These are phyloP conservation scores for Cubamyces sp. DNA, from an alignment of 768 basidiomycete genomes.

Conservation along the genomic window DNA sequence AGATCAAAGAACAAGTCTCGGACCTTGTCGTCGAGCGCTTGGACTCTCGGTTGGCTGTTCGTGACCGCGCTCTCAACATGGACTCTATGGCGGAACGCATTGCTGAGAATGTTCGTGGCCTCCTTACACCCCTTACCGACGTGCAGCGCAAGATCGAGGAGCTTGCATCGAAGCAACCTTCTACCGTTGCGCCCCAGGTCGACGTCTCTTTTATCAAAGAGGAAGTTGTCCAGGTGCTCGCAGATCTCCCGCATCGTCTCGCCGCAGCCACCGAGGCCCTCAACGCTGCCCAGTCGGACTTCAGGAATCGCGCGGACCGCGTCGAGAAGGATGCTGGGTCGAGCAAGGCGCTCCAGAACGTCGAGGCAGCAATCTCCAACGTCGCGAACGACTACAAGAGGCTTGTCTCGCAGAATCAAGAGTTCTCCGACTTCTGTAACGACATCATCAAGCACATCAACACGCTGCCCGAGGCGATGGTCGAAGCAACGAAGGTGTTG, in stretches of 20 bases:
- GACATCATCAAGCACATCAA: constrained; percentile 57
- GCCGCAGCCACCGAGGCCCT: constrained; percentile 49
- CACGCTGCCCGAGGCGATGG: constrained; percentile 61
- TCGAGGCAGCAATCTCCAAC: constrained; percentile 54
- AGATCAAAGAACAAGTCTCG: constrained; percentile 88
- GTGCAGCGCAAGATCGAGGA: constrained; percentile 29
- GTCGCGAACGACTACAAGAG: constrained; percentile 56
- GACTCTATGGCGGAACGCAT: constrained; percentile 62
- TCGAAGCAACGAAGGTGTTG: constrained; percentile 54
- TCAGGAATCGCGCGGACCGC: constrained; percentile 24
- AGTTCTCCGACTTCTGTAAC: constrained; percentile 54
- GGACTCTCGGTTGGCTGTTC: constrained; percentile 76
- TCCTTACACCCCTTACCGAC: constrained; percentile 42
- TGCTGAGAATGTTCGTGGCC: constrained; percentile 51
- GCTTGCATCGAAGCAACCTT: constrained; percentile 14
- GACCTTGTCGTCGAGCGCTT: constrained; percentile 87
- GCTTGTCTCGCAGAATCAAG: constrained; percentile 51
- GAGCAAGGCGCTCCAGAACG: constrained; percentile 38
- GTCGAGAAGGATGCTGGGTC: constrained; percentile 25
- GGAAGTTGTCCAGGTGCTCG: constrained; percentile 41
- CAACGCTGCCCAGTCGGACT: constrained; percentile 35
- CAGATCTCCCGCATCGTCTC: constrained; percentile 53
- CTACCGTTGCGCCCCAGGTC: constrained; percentile 1
- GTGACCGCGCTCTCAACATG: constrained; percentile 71
- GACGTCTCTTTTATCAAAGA: constrained; percentile 27